Percentiles rank a stretch among this genome's conserved stretches.
These are phyloP conservation scores for Termitomyces titanicus DNA, from an alignment of 768 basidiomycete species.

Conservation along the genomic window DNA sequence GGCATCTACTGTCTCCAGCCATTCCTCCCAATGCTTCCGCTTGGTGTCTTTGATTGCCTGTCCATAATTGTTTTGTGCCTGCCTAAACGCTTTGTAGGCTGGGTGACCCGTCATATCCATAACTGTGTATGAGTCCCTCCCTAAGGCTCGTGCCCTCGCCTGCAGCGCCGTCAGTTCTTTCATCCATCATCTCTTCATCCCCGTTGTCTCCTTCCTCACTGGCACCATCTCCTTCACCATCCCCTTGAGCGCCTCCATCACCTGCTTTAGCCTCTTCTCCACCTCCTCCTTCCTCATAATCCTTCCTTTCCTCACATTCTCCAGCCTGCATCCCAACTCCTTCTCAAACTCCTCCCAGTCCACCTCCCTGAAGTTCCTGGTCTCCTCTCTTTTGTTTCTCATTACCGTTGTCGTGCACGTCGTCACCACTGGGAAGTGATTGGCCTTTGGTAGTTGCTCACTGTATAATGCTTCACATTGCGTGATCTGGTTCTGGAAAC, in stretches of 20 bases:
- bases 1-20: background rate
- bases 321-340: constrained; percentile 26
- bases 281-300: too few species aligned
- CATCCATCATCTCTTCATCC: too few species aligned
- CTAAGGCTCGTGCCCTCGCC: constrained; percentile 10
- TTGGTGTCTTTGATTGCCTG: too few species aligned
- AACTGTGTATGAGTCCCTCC: too few species aligned
- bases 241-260: too few species aligned
- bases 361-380: too few species aligned
- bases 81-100: constrained; percentile 12
- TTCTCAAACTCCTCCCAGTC: too few species aligned
- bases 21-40: too few species aligned
- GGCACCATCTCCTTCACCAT: constrained; percentile 9
- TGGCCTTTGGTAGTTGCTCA: background rate
- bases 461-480: background rate
- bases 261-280: too few species aligned
- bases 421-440: background rate
- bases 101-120: too few species aligned
- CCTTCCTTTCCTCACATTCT: constrained; percentile 19
- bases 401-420: background rate
- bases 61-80: too few species aligned
- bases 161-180: background rate
- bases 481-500: background rate
- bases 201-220: background rate
- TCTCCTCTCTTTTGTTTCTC: background rate